phyloP scores from a whole-genome alignment of 2,329 filamentous ascomycete species.

The Aureobasidium musti region DNA sequence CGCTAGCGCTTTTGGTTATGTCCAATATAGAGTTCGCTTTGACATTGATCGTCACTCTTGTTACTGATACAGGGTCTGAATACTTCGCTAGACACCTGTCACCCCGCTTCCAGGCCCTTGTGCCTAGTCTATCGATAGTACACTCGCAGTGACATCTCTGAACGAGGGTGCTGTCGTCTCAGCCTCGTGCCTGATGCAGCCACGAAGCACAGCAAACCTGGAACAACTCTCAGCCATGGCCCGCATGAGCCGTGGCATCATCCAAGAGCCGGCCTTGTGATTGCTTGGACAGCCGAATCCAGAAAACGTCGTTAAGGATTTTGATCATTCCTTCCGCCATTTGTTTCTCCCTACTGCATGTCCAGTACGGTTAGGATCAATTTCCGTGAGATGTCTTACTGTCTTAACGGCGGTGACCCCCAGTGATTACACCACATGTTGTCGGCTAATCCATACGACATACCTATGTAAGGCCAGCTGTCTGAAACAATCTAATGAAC shows the following conservation, averaged over 20 bases:
- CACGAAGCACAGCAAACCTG: not conserved
- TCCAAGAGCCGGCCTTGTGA: not conserved
- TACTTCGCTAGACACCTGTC: slow-evolving; percentile 2
- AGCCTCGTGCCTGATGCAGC: too few species aligned
- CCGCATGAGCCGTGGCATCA: not conserved
- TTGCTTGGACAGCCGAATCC: not conserved
- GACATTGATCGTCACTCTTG: not conserved
- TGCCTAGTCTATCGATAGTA: not conserved
- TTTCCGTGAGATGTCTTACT: slow-evolving; percentile 3
- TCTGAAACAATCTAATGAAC: slow-evolving; percentile 15
- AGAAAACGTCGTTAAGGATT: not conserved
- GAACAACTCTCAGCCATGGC: not conserved
- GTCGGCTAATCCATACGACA: not conserved
- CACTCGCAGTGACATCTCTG: not conserved
- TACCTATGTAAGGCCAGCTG: not conserved
- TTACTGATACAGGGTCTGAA: not conserved
- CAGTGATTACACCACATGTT: not conserved
- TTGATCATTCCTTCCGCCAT: not conserved
- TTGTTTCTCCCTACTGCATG: slow-evolving; percentile 3
- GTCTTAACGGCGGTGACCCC: not conserved
- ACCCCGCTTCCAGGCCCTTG: not conserved
- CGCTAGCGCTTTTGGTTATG: not conserved
- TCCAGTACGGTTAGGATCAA: not conserved
- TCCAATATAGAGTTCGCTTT: not conserved
- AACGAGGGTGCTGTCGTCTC: not conserved